Percentiles rank a stretch among this genome's conserved stretches.
Evolutionary conservation across 1,139 yeast species (phyloP).

Genomic region (Pichia sp.): DNA sequence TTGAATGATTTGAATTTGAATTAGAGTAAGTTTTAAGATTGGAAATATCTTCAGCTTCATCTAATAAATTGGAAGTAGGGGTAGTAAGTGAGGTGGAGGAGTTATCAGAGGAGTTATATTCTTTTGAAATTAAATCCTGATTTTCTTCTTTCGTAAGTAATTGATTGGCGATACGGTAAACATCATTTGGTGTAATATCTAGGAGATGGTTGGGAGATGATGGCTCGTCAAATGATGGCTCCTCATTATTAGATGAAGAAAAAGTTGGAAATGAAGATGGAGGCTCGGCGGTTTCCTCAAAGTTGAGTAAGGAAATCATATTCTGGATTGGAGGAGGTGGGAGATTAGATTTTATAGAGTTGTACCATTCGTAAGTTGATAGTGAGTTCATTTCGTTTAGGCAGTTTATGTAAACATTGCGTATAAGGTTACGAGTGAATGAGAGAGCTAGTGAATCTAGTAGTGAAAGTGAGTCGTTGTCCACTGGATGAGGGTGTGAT

Average conservation of each 20-base stretch:
- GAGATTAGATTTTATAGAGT: background rate
- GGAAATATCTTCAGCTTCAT: conserved; percentile 2
- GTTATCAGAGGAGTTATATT: too few species aligned
- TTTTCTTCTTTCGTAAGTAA: too few species aligned
- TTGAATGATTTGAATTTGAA: conserved; percentile 6
- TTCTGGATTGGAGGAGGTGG: conserved; percentile 1
- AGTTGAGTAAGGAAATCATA: too few species aligned
- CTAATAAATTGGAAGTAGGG: background rate
- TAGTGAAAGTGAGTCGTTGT: conserved; percentile 3
- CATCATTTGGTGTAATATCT: too few species aligned
- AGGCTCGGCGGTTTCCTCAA: too few species aligned
- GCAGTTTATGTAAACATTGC: conserved; percentile 4
- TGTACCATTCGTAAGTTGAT: conserved; percentile 5
- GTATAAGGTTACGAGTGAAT: conserved; percentile 4
- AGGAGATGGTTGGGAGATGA: too few species aligned
- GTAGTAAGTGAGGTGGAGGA: too few species aligned
- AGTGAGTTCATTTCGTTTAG: conserved; percentile 3
- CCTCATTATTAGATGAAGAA: too few species aligned
- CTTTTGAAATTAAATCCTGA: too few species aligned
- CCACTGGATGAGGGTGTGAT: conserved; percentile 1
- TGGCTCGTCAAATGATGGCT: too few species aligned
- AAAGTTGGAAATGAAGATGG: too few species aligned
- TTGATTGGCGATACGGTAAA: too few species aligned
- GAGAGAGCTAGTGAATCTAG: background rate
- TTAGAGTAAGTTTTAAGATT: conserved; percentile 10